phyloP scores from a whole-genome alignment of 352 stramenopile species.

The Phytophthora litchii region DNA sequence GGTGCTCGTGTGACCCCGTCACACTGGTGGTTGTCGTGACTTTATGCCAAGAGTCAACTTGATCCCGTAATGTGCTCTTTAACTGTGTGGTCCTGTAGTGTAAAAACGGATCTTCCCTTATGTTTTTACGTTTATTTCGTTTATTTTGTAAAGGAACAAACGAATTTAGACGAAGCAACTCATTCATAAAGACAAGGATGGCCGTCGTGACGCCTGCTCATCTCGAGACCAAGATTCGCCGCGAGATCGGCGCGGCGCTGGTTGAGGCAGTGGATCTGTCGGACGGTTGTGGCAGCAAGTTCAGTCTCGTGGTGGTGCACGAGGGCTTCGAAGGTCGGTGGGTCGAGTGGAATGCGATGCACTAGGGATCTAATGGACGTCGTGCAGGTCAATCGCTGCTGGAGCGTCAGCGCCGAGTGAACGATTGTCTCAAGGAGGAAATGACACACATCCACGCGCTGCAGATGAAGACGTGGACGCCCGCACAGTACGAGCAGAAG shows the following conservation, averaged over 20 bases:
- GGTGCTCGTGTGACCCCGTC: no score
- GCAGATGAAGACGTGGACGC: constrained; percentile 89
- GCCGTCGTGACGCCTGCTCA: constrained; percentile 57
- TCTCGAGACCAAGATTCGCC: constrained; percentile 61
- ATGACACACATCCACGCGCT: constrained; percentile 87
- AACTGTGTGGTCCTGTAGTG: no score
- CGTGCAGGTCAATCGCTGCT: constrained; percentile 68
- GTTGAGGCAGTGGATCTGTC: constrained; percentile 83
- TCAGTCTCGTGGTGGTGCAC: constrained; percentile 84
- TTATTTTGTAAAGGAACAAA: no score
- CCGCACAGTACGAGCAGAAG: constrained; percentile 83
- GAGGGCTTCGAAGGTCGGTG: constrained; percentile 73
- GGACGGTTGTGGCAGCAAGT: constrained; percentile 84
- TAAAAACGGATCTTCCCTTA: no score
- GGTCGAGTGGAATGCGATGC: not conserved
- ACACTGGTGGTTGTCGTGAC: no score
- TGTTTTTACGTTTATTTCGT: no score
- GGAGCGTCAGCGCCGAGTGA: constrained; percentile 78
- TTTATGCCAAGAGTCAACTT: no score
- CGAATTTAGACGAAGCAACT: no score
- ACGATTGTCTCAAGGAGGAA: constrained; percentile 83
- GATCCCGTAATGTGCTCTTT: no score
- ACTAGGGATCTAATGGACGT: no score
- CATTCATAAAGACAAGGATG: constrained; percentile 26
- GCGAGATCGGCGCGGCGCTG: constrained; percentile 64